phyloP scores from a whole-genome alignment of 768 basidiomycete genomes.

The Boletus bicolor region DNA sequence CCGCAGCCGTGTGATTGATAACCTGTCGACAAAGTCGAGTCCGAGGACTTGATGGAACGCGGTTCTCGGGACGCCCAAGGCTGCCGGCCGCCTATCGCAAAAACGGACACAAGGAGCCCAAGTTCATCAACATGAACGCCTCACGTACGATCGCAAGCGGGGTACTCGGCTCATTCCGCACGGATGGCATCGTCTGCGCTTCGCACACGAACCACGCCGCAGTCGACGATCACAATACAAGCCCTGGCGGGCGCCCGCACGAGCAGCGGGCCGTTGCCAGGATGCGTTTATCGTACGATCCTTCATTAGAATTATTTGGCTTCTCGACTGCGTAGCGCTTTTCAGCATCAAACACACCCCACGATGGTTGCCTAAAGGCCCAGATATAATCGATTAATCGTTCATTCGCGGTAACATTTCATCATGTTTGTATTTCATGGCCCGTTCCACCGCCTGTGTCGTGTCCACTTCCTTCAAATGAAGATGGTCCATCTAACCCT shows the following conservation, averaged over 20 bases:
- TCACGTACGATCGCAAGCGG: neutral
- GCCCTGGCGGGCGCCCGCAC: constrained; percentile 13
- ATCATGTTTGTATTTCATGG: constrained; percentile 13
- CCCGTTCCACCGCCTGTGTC: constrained; percentile 6
- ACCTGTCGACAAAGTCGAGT: neutral
- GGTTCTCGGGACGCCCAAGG: neutral
- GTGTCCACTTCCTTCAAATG: neutral
- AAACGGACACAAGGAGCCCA: neutral
- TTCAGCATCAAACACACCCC: neutral
- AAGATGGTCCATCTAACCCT: neutral
- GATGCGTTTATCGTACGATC: neutral
- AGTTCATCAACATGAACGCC: neutral
- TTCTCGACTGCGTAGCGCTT: neutral
- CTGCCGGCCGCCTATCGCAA: neutral
- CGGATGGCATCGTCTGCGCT: constrained; percentile 2
- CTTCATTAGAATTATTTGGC: neutral
- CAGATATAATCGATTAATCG: neutral
- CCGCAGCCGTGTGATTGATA: constrained; percentile 10
- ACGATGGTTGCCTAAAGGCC: too few relatives aligned
- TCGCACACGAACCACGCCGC: constrained; percentile 5
- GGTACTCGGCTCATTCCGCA: neutral
- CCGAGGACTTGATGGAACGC: neutral
- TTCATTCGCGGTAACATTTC: neutral
- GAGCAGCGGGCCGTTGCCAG: constrained; percentile 1
- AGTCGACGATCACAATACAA: constrained; percentile 1